Percentiles rank a stretch among this genome's conserved stretches.
These are phyloP conservation scores for Neurospora discreta DNA, from an alignment of 495 filamentous ascomycete genomes.

Conservation along the genomic window DNA sequence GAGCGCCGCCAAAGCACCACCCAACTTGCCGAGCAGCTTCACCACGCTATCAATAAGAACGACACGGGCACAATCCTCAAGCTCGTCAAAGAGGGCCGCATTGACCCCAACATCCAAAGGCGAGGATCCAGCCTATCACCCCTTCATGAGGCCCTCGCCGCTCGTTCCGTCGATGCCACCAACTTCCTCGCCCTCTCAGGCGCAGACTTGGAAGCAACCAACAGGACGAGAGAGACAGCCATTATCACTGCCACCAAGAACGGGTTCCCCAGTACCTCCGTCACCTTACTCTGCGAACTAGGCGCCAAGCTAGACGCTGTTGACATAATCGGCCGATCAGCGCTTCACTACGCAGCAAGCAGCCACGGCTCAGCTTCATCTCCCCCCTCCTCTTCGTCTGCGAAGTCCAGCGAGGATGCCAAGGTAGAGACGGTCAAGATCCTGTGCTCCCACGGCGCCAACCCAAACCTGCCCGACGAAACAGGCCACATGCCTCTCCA, in stretches of 20 bases:
- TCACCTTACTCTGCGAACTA: slow-evolving; percentile 19
- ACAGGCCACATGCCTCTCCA: slow-evolving; percentile 16
- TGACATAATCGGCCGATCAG: slow-evolving; percentile 15
- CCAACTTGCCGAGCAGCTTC: slow-evolving; percentile 7
- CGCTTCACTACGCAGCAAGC: slow-evolving; percentile 18
- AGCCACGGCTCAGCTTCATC: background rate
- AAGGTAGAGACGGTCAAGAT: slow-evolving; percentile 15
- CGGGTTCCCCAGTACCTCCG: slow-evolving; percentile 13
- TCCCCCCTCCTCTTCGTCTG: background rate
- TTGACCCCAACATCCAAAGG: slow-evolving; percentile 6
- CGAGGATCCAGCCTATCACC: slow-evolving; percentile 1
- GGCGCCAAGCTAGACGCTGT: slow-evolving; percentile 11
- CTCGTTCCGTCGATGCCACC: slow-evolving; percentile 3
- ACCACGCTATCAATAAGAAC: slow-evolving; percentile 9
- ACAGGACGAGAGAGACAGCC: slow-evolving; percentile 5
- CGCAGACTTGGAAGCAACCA: slow-evolving; percentile 6
- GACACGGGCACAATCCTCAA: slow-evolving; percentile 4
- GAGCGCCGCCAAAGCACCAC: background rate
- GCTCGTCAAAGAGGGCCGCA: slow-evolving; percentile 1
- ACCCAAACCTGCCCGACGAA: slow-evolving; percentile 10
- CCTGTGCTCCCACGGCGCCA: slow-evolving; percentile 16
- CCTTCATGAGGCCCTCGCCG: slow-evolving; percentile 6
- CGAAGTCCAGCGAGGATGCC: slow-evolving; percentile 5
- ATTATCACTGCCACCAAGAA: slow-evolving; percentile 16
- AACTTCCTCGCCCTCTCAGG: slow-evolving; percentile 8